phyloP scores from a whole-genome alignment of 371 early-diverging fungal genomes.

The Conidiobolus incongruus region DNA sequence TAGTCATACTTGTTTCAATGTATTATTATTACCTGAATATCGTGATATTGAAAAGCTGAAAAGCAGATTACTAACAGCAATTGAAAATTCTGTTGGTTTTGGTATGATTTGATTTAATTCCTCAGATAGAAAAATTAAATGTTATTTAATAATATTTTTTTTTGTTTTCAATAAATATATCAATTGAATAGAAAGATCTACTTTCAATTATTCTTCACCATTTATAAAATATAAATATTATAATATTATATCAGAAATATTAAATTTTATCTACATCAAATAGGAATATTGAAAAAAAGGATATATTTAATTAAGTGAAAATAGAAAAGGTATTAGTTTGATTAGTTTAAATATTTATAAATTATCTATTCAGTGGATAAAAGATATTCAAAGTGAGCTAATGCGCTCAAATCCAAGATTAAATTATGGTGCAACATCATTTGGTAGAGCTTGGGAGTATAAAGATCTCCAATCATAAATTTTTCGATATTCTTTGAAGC shows the following conservation, averaged over 20 bases:
- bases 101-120: conserved; percentile 81
- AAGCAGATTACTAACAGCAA: conserved; percentile 74
- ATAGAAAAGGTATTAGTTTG: too few relatives aligned
- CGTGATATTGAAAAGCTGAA: conserved; percentile 50
- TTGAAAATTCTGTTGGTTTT: conserved; percentile 94
- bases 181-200: too few relatives aligned
- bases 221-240: too few relatives aligned
- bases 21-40: conserved; percentile 90
- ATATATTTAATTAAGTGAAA: too few relatives aligned
- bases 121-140: too few relatives aligned
- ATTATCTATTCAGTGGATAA: background rate
- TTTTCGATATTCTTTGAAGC: conserved; percentile 42
- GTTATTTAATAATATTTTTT: too few relatives aligned
- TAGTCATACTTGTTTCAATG: conserved; percentile 85
- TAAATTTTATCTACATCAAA: too few relatives aligned
- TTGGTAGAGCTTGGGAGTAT: conserved; percentile 43
- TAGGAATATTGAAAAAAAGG: too few relatives aligned
- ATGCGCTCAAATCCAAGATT: conserved; percentile 4
- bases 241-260: too few relatives aligned
- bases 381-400: conserved; percentile 2
- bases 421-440: conserved; percentile 7
- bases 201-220: too few relatives aligned
- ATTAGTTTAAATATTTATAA: too few relatives aligned
- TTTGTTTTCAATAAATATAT: too few relatives aligned
- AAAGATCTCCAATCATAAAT: conserved; percentile 33